Evolutionary conservation across 2,329 filamentous ascomycete species (phyloP), one percentile per base, ranked within the genome.

Genomic region (Aschersonia sp.): DNA sequence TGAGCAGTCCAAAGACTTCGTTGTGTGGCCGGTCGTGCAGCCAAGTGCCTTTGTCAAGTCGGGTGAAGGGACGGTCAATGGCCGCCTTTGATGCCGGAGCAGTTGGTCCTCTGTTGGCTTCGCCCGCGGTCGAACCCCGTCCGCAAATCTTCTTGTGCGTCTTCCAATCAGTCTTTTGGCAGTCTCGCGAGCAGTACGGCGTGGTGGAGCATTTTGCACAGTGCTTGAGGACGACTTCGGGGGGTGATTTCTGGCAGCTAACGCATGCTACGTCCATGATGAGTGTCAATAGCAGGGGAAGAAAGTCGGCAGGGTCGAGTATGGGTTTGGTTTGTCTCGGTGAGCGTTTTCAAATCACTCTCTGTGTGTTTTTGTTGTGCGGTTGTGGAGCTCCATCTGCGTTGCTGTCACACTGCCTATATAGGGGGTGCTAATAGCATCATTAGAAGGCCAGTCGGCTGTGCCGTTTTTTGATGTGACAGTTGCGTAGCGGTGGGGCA

Each of bases 101-200:
- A 30, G 6, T 9, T 10, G 30, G 35, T 38, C 12, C 7, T 12
- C 35, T 4, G 20, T 40, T 29, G 2, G 45, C 30, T 44, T 48
- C 9, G 28, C 30, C 10, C 9, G 42, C 31, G 5, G 46, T 40
- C n/a, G 43, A 43, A 51, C 56, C 51, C 51, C 56, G 60, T 44
- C 52, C 55, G 57, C 72, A 75, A 6, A 56, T 51, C 50, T 65
- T 66, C 54, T 72, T 72, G 58, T 78, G 73, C 3, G 12, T 30
- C 52, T 72, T 71, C 71, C 70, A 78, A 55, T 77, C 64, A 2
- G 58, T 55, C 51, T 69, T 72, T 56, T 77, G 69, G 59, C 74
- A 78, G 38, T 69, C 65, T 30, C 62, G 62, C 42, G 70, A 72
- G 63, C 74, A 79, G 59, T 78, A 78, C 30, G 53, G 59, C 0